Evolutionary conservation across 2,329 filamentous ascomycete genomes (phyloP).

Genomic region (Cordyceps javanica): DNA sequence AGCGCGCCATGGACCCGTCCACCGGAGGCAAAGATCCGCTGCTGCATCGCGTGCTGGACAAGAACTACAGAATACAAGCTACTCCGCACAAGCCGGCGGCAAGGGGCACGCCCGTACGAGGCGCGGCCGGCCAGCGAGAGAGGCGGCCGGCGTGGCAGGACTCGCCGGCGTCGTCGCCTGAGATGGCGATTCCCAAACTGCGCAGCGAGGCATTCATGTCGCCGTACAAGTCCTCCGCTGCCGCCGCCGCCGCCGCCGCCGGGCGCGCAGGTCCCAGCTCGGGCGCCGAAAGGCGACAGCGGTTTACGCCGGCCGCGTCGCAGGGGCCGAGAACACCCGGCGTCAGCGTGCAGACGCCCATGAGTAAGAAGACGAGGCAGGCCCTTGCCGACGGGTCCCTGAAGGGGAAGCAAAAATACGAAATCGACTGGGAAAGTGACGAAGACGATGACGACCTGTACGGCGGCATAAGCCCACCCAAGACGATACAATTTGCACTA

Average conservation of each 20-base stretch:
- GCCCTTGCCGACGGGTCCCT: slow-evolving; percentile 32
- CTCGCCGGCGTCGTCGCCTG: slow-evolving; percentile 66
- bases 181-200: slow-evolving; percentile 73
- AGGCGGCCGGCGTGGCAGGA: slow-evolving; percentile 42
- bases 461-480: slow-evolving; percentile 79
- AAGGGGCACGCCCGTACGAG: slow-evolving; percentile 41
- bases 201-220: slow-evolving; percentile 69
- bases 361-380: slow-evolving; percentile 43
- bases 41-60: slow-evolving; percentile 87
- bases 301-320: slow-evolving; percentile 31
- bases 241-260: background rate
- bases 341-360: slow-evolving; percentile 77
- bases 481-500: slow-evolving; percentile 82
- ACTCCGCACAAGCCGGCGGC: slow-evolving; percentile 64
- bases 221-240: slow-evolving; percentile 4
- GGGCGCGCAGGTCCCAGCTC: background rate
- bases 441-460: slow-evolving; percentile 61
- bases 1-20: slow-evolving; percentile 27
- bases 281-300: slow-evolving; percentile 29
- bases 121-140: slow-evolving; percentile 23
- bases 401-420: slow-evolving; percentile 36
- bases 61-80: slow-evolving; percentile 88
- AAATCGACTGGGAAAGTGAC: slow-evolving; percentile 70
- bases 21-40: slow-evolving; percentile 61
- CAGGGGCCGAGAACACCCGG: slow-evolving; percentile 66